These are phyloP conservation scores for Bipolaris cookei DNA, from an alignment of 2,329 filamentous ascomycete species.

Conservation along the genomic window DNA sequence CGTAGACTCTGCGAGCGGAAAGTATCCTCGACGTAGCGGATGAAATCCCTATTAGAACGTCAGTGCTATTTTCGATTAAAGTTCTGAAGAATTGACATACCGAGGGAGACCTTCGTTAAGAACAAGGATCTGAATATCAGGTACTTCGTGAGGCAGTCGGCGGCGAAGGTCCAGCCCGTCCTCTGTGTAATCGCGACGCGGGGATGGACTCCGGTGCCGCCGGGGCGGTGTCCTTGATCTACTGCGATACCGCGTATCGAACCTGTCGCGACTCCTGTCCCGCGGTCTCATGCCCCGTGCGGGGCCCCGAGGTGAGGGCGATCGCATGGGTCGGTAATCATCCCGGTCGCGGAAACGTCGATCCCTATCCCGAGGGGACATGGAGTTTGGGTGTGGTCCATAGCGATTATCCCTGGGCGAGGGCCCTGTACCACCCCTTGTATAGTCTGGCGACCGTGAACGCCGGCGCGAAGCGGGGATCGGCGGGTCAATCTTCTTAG, in stretches of 20 bases:
- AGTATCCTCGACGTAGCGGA: slow-evolving; percentile 78
- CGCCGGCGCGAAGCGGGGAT: slow-evolving; percentile 56
- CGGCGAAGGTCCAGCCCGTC: slow-evolving; percentile 75
- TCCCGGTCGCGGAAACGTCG: slow-evolving; percentile 64
- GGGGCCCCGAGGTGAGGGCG: slow-evolving; percentile 53
- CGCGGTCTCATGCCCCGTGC: slow-evolving; percentile 47
- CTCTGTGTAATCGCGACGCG: slow-evolving; percentile 58
- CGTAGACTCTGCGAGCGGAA: slow-evolving; percentile 75
- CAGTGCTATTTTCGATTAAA: slow-evolving; percentile 1
- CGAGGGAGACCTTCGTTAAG: slow-evolving; percentile 68
- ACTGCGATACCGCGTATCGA: slow-evolving; percentile 59
- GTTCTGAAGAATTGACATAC: slow-evolving; percentile 22
- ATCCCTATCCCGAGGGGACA: slow-evolving; percentile 54
- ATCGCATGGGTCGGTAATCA: slow-evolving; percentile 61
- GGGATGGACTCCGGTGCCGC: slow-evolving; percentile 72
- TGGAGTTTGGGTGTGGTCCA: slow-evolving; percentile 41
- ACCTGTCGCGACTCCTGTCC: slow-evolving; percentile 55
- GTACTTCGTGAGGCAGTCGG: slow-evolving; percentile 75
- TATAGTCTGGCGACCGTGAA: slow-evolving; percentile 69
- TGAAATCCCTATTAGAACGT: slow-evolving; percentile 65
- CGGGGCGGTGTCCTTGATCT: slow-evolving; percentile 72
- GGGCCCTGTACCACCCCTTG: slow-evolving; percentile 49
- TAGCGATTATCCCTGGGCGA: slow-evolving; percentile 59
- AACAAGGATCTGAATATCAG: slow-evolving; percentile 87
- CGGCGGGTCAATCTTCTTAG: slow-evolving; percentile 60